Base-by-base conservation (phyloP, 106 monocot species). In the Allium sativum region DNA sequence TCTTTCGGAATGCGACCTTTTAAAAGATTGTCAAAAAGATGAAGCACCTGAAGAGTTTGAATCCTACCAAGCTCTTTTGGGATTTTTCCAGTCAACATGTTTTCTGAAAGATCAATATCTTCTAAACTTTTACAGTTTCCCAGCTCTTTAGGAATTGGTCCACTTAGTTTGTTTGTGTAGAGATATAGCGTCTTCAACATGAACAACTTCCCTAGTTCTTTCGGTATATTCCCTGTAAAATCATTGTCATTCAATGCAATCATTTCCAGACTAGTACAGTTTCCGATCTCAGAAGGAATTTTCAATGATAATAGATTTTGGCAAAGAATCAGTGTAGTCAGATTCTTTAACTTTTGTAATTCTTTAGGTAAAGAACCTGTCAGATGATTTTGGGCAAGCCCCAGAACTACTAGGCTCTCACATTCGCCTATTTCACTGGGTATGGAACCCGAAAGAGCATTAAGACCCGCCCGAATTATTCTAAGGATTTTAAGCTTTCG, bases 41-140 rank as follows among this genome's bases (percentile, higher is more conserved):
- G 60, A 44, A 91, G 80, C 65, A 91, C 72, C 15, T 17, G 75
- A 62, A 91, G 85, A 15, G 63, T 80, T 47, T 65, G 78, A 45
- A 91, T 80, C 62, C 18, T 64, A 42, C 85, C 85, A 55, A 91
- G 77, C 70, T 86, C 85, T 13, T 52, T 48, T 0, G 85, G 90
- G 44, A 91, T 83, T 42, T 42, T 40, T 42, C 82, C 90, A 1
- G 79, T 72, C 68, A 91, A 68, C 7, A 17, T 64, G 53, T 91
- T 91, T 70, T 91, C 90, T 17, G 90, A 91, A 20, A 91, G 62
- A 66, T 91, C 90, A 15, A 91, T 86, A 71, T 91, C 90, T 0
- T 75, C 14, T 18, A 77, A 77, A 58, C 65, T 80, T 56, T 16
- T 12, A 7, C 79, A 79, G 62, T 69, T 70, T 14, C 82, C 90